Evolutionary conservation across 2,329 filamentous ascomycete species (phyloP).

Genomic region (Akanthomyces dipterigenus): DNA sequence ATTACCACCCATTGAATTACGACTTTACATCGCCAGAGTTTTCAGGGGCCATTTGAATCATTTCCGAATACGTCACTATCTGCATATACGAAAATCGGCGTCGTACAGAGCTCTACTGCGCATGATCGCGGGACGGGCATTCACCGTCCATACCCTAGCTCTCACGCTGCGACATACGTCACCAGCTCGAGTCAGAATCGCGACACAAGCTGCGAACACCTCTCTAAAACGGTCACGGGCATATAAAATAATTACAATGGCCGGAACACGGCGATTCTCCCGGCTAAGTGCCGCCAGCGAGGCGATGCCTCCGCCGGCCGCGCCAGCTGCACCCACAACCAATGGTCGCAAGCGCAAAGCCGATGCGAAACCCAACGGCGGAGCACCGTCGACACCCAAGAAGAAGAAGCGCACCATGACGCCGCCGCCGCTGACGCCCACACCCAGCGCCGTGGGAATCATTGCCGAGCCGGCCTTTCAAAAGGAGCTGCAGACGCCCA

Average conservation of each 20-base stretch:
- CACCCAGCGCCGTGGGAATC: conserved; percentile 36
- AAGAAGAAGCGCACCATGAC: conserved; percentile 25
- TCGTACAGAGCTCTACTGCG: neutral
- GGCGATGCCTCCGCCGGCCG: conserved; percentile 17
- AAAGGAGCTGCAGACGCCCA: conserved; percentile 30
- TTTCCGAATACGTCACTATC: no score
- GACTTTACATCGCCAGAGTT: neutral
- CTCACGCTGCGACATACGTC: neutral
- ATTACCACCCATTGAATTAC: neutral
- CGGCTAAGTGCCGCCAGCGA: conserved; percentile 31
- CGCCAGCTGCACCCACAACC: conserved; percentile 13
- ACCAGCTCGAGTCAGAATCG: neutral
- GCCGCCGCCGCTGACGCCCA: conserved; percentile 38
- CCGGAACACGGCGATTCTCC: conserved; percentile 32
- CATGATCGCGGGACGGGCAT: neutral
- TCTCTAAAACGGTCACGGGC: neutral
- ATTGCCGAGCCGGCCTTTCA: conserved; percentile 25
- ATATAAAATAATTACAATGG: conserved; percentile 18
- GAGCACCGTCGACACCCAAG: conserved; percentile 23
- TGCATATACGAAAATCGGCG: neutral
- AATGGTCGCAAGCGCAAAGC: conserved; percentile 30
- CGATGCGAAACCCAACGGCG: neutral
- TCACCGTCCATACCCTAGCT: neutral
- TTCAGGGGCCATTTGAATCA: neutral
- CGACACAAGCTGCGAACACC: neutral